Evolutionary conservation across 1,284 basidiomycete genomes (phyloP).

Genomic region (Taiwanofungus camphoratus): DNA sequence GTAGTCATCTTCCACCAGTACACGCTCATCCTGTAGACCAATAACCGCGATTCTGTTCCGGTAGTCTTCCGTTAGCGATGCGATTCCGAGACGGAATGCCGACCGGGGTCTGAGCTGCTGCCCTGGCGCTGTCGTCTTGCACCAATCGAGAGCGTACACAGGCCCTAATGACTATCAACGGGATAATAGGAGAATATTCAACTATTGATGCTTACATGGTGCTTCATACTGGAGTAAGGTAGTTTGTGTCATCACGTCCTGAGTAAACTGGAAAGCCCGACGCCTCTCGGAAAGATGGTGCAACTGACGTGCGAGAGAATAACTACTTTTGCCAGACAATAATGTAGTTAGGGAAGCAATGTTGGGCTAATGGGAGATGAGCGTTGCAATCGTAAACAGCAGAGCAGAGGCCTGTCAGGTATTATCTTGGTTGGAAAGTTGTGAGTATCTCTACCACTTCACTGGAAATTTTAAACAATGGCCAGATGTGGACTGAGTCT

Average conservation of each 20-base stretch:
- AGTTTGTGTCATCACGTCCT: conserved; percentile 49
- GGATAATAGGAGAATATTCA: conserved; percentile 6
- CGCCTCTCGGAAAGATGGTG: too few relatives aligned
- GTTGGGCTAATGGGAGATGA: too few relatives aligned
- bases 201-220: conserved; percentile 47
- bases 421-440: too few relatives aligned
- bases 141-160: conserved; percentile 80
- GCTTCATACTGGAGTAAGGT: conserved; percentile 69
- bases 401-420: too few relatives aligned
- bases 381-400: too few relatives aligned
- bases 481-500: too few relatives aligned
- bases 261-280: too few relatives aligned
- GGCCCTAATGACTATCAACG: conserved; percentile 50
- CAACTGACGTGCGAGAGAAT: too few relatives aligned
- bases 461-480: too few relatives aligned
- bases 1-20: conserved; percentile 77
- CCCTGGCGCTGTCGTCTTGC: conserved; percentile 70
- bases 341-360: too few relatives aligned
- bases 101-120: conserved; percentile 69
- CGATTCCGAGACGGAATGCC: conserved; percentile 73
- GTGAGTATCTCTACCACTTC: too few relatives aligned
- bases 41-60: conserved; percentile 77
- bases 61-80: conserved; percentile 75
- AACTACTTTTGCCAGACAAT: too few relatives aligned
- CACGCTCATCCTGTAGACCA: conserved; percentile 78